Percentiles rank a stretch among this genome's conserved stretches.
phyloP scores from a whole-genome alignment of 257 asterid genomes.

The Perilla frutescens region DNA sequence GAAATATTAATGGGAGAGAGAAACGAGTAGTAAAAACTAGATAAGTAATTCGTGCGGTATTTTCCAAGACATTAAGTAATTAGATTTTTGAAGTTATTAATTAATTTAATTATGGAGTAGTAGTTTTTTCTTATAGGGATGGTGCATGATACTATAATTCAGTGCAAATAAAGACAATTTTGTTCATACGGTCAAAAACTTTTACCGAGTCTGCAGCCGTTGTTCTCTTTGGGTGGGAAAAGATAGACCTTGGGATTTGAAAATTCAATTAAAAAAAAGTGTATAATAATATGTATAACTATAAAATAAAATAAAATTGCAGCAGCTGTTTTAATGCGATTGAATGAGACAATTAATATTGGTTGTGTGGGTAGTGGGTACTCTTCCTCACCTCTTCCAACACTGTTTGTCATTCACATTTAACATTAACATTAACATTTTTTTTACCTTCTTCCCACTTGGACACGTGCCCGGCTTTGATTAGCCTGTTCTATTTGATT shows the following conservation, averaged over 20 bases:
- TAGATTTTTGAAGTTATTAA: too few relatives aligned
- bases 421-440: background rate
- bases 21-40: too few relatives aligned
- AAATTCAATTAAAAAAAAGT: constrained; percentile 15
- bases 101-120: too few relatives aligned
- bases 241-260: constrained; percentile 61
- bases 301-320: background rate
- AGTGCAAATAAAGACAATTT: constrained; percentile 23
- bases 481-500: constrained; percentile 34
- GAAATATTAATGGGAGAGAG: too few relatives aligned
- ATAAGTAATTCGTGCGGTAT: too few relatives aligned
- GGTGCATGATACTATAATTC: background rate
- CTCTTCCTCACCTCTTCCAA: constrained; percentile 38
- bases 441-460: background rate
- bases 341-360: constrained; percentile 41
- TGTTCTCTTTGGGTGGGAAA: constrained; percentile 44
- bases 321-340: constrained; percentile 53
- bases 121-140: background rate
- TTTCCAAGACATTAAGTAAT: too few relatives aligned
- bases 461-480: constrained; percentile 3
- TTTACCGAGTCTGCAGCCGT: constrained; percentile 23
- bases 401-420: constrained; percentile 29
- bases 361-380: constrained; percentile 11
- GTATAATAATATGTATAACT: too few relatives aligned
- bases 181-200: constrained; percentile 40